These are phyloP conservation scores for Trichoderma hamatum DNA, from an alignment of 2,329 filamentous ascomycete species.

Conservation along the genomic window DNA sequence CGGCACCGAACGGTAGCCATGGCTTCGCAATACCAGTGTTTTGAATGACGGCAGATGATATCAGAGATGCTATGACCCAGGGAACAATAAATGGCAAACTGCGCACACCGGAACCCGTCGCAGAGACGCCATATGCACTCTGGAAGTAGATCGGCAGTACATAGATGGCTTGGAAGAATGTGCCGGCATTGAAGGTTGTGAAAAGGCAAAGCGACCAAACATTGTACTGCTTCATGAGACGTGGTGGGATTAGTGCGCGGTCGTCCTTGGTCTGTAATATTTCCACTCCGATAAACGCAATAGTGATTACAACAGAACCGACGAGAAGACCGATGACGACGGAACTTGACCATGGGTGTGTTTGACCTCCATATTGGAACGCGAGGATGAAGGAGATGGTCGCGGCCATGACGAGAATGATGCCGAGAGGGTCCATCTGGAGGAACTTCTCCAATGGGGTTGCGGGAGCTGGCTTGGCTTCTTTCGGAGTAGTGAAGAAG, in stretches of 20 bases:
- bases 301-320: constrained; percentile 37
- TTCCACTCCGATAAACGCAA: constrained; percentile 40
- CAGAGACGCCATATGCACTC: constrained; percentile 44
- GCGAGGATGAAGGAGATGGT: constrained; percentile 50
- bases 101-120: constrained; percentile 36
- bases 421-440: constrained; percentile 29
- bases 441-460: constrained; percentile 25
- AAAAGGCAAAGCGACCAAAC: not conserved
- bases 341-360: constrained; percentile 32
- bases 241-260: constrained; percentile 45
- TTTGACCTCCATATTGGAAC: constrained; percentile 48
- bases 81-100: constrained; percentile 37
- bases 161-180: constrained; percentile 36
- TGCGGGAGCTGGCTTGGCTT: constrained; percentile 39
- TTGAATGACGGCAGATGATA: constrained; percentile 35
- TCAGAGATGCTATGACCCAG: constrained; percentile 35
- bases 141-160: constrained; percentile 57
- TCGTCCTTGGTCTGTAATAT: constrained; percentile 36
- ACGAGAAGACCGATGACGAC: constrained; percentile 44
- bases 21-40: constrained; percentile 49
- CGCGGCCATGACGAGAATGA: constrained; percentile 32
- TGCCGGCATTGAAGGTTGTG: not conserved
- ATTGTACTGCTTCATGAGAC: constrained; percentile 41
- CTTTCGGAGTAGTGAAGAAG: not conserved
- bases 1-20: constrained; percentile 42